Evolutionary conservation across 2,329 filamentous ascomycete genomes (phyloP), one percentile per base, ranked within the genome.

Genomic region (Penicillium rolfsii): DNA sequence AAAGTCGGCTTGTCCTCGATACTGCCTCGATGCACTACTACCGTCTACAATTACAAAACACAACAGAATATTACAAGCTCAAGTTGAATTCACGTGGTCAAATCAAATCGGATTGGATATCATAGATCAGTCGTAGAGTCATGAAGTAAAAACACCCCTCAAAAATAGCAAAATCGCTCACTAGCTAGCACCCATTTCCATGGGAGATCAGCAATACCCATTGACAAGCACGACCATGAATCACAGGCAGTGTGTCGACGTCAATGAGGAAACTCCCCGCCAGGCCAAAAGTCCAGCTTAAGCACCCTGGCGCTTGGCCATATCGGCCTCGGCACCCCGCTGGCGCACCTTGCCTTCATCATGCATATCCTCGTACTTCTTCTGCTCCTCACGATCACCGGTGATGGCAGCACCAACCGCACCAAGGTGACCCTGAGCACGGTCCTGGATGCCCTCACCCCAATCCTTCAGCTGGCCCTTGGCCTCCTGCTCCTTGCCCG

Each of bases 271-370:
- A 5, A 5, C 19, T 43, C 40, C 9, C n/a, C 9, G 3, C 19
- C 40, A 43, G 24, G 40, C n/a, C 2, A 12, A 11, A 12, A 5
- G 19, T 4, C 4, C 11, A 11, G 22, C 26, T 60, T 67, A 68
- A 30, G 24, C 30, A 26, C 59, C 64, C 30, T 62, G 62, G 63
- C 66, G 82, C 85, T 91, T 93, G 77, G 89, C 80, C 59, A 96
- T 83, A 72, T 96, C 92, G 40, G 84, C 80, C 84, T 97, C 93
- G 1, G 89, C 93, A 53, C 92, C 90, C 22, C 92, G 85, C 84
- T 96, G 90, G 72, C 86, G 83, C 22, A 90, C 91, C 87, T 95
- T 97, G 66, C 93, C 93, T 66, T 86, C 79, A 70, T 95, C 92
- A 72, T 95, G 92, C 77, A 89, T 81, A 67, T 83, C 75, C 75